Evolutionary conservation across 108 stramenopile species (phyloP), one percentile per base, ranked within the genome.

Genomic region (Aureococcus anophagefferens): DNA sequence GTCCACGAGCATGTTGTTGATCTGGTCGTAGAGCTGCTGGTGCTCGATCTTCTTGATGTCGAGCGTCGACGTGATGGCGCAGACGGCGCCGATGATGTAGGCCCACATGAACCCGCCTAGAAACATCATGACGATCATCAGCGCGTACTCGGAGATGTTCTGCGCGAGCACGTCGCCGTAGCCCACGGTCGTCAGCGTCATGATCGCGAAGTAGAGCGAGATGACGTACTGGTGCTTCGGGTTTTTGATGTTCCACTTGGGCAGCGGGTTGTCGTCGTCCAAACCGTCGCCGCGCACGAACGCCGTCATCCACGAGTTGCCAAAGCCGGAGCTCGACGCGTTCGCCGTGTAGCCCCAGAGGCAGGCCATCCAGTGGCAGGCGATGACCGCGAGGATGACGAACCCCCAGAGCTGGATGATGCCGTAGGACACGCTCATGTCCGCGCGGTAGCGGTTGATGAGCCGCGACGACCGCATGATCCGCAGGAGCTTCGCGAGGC

Each of bases 361-460:
- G 36, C 66, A 67, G 3, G 66, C 66, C 16, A 14, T 21, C 66
- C 66, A 67, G 66, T 67, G 66, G 25, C 16, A 17, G 28, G 35
- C 0, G 28, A 67, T 4, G 9, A 67, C 16, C 17, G 35, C 18
- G 28, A 67, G 15, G 4, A 67, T 1, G 21, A 67, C 17, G 66
- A 67, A 67, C 36, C 31, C 14, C 11, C 33, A 0, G 33, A 67
- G 28, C 35, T 17, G n/a, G 36, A 36, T 5, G 21, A n/a, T 28
- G 35, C 25, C 25, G 66, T 67, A 21, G 4, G 35, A 21, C 17
- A 67, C 17, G 30, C 36, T 25, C 35, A 67, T n/a, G 66, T 17
- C 35, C 21, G 35, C 35, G 33, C 66, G 16, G 28, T 35, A 67
- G 4, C 66, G 16, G 28, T 29, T 37, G 35, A 67, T 4, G 36